A percentile compares a stretch with the other conserved stretches of the same genome.
Conservation (phyloP, 768 basidiomycete genomes). For the Mycena venus region DNA sequence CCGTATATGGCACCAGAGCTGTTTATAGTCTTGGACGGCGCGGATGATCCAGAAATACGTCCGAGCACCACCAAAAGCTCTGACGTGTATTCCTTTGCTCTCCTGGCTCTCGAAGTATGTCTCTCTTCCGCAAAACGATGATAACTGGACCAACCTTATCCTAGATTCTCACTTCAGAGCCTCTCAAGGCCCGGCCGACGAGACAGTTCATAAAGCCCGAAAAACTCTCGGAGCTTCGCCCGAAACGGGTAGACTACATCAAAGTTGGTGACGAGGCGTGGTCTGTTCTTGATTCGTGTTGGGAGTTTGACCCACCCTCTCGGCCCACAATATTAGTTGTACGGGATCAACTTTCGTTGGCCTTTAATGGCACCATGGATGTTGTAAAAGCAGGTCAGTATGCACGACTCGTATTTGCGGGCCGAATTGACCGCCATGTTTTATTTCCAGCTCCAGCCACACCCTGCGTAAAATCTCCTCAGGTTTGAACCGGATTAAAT, state of each 20-base stretch:
- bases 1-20: constrained; percentile 38
- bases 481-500: too few relatives aligned
- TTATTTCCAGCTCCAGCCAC: too few relatives aligned
- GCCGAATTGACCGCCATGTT: too few relatives aligned
- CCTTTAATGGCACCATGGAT: not conserved
- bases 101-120: constrained; percentile 30
- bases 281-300: not conserved
- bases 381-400: not conserved
- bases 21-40: not conserved
- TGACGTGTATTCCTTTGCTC: constrained; percentile 34
- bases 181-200: not conserved
- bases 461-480: too few relatives aligned
- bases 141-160: not conserved
- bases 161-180: not conserved
- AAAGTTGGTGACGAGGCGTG: not conserved
- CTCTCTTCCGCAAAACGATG: not conserved
- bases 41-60: not conserved
- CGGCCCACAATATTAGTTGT: not conserved
- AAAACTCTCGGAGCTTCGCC: not conserved
- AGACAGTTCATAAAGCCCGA: not conserved
- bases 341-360: not conserved
- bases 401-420: not conserved
- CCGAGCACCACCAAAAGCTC: constrained; percentile 10
- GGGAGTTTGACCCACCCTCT: not conserved
- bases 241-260: not conserved